Percentiles rank a stretch among this genome's conserved stretches.
These are phyloP conservation scores for Fusarium agapanthi DNA, from an alignment of 2,329 filamentous ascomycete genomes.

Conservation along the genomic window DNA sequence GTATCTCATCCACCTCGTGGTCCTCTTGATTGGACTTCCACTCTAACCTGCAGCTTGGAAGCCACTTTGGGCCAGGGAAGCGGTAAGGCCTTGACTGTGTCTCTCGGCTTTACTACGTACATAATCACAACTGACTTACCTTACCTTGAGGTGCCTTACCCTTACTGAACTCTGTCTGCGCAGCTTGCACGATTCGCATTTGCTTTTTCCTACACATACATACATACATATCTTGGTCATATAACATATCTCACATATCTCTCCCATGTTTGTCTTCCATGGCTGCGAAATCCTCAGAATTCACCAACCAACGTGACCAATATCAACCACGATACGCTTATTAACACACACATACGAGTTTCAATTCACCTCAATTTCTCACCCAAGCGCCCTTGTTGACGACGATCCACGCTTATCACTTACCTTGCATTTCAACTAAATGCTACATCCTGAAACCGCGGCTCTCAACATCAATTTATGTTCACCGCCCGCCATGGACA, in stretches of 20 bases:
- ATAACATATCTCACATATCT: constrained; percentile 7
- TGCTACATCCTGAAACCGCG: constrained; percentile 17
- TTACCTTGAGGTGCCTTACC: background rate
- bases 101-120: constrained; percentile 30
- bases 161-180: background rate
- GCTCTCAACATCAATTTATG: constrained; percentile 8
- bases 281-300: constrained; percentile 11
- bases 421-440: constrained; percentile 6
- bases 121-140: constrained; percentile 1
- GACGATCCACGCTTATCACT: constrained; percentile 15
- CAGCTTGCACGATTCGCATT: constrained; percentile 21
- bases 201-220: background rate
- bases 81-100: constrained; percentile 36
- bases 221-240: constrained; percentile 18
- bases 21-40: constrained; percentile 34
- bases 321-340: constrained; percentile 8
- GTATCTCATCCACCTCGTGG: constrained; percentile 34
- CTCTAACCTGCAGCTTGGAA: constrained; percentile 35
- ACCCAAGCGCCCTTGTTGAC: constrained; percentile 11
- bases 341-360: background rate
- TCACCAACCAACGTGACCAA: constrained; percentile 16
- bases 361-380: background rate
- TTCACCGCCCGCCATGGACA: constrained; percentile 18
- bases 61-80: constrained; percentile 38
- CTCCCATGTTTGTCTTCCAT: constrained; percentile 10